Evolutionary conservation across 1,139 yeast genomes (phyloP), one percentile per base, ranked within the genome.

Genomic region (Wickerhamiella pararugosa): DNA sequence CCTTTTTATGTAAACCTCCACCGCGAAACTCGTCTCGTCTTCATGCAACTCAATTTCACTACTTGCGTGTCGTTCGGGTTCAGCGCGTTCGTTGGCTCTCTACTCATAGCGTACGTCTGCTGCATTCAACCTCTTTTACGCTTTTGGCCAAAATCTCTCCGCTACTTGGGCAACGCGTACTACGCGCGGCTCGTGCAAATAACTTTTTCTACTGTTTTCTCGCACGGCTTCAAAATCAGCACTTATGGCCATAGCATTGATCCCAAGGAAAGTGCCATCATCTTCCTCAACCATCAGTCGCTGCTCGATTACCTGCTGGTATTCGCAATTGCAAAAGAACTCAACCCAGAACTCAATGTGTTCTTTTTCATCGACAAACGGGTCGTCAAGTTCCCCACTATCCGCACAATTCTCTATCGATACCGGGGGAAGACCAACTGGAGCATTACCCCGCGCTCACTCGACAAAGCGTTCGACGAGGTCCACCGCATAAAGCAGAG

Each of bases 231-330:
- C 26, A 25, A 35, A 3, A 21, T 43, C 8, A 25, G 25, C 5
- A 7, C n/a, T 5, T 27, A 10, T 8, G 57, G 57, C 1, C 49
- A 49, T 28, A 40, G 29, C 4, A 31, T 54, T 10, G 41, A 45
- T 15, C 41, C 45, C 11, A 36, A 44, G 9, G 51, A 47, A 40
- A 37, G 47, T 11, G 53, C 54, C 2, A 25, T 53, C 4, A 37
- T 54, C 6, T 37, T 54, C 32, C 32, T 71, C 44, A 78, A 78
- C 50, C 86, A 78, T 53, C 62, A 58, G 35, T 73, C 81, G 1
- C 50, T 72, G 10, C 67, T 69, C 0, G 86, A 78, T 53, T 70
- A 72, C 53, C 55, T 74, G 8, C 60, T 73, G 0, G 56, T 76
- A 39, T 66, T 67, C 4, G 61, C 64, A 39, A 54, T 76, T 39